phyloP scores from a whole-genome alignment of 768 basidiomycete species.

The Clavaria fumosa region DNA sequence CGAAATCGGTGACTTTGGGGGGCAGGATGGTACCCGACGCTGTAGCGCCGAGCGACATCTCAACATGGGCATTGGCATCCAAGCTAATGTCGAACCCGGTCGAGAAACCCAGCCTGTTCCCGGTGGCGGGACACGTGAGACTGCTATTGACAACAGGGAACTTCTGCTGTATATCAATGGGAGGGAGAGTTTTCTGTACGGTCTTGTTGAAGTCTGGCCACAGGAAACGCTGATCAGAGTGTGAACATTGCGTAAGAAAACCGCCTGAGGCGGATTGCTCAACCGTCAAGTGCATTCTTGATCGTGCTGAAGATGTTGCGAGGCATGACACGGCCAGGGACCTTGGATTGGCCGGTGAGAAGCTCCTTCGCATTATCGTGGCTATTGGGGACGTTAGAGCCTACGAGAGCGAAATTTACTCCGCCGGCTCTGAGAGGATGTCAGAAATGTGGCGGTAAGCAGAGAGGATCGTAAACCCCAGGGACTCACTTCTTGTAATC shows the following conservation, averaged over 20 bases:
- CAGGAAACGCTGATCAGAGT: too few relatives aligned
- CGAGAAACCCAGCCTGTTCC: constrained; percentile 7
- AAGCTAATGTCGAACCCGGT: constrained; percentile 10
- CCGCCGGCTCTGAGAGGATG: constrained; percentile 1
- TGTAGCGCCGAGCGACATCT: constrained; percentile 16
- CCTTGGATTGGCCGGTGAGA: not conserved
- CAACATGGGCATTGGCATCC: constrained; percentile 15
- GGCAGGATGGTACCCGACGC: constrained; percentile 17
- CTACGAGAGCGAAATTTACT: constrained; percentile 9
- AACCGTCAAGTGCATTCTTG: too few relatives aligned
- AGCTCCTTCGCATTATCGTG: too few relatives aligned
- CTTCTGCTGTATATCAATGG: constrained; percentile 12
- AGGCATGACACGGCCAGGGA: constrained; percentile 9
- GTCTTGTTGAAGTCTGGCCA: constrained; percentile 12
- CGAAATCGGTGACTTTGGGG: constrained; percentile 17
- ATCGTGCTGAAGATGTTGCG: too few relatives aligned
- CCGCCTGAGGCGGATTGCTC: too few relatives aligned
- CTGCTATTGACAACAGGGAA: constrained; percentile 12
- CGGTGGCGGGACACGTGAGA: constrained; percentile 8
- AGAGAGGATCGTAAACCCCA: too few relatives aligned
- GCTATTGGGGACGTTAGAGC: constrained; percentile 11
- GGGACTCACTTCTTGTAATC: constrained; percentile 11
- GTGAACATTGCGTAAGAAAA: too few relatives aligned
- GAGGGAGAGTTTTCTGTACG: constrained; percentile 11
- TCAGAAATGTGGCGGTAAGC: not conserved